phyloP scores from a whole-genome alignment of 805 yeast genomes.

The Kuraishia piskuri region DNA sequence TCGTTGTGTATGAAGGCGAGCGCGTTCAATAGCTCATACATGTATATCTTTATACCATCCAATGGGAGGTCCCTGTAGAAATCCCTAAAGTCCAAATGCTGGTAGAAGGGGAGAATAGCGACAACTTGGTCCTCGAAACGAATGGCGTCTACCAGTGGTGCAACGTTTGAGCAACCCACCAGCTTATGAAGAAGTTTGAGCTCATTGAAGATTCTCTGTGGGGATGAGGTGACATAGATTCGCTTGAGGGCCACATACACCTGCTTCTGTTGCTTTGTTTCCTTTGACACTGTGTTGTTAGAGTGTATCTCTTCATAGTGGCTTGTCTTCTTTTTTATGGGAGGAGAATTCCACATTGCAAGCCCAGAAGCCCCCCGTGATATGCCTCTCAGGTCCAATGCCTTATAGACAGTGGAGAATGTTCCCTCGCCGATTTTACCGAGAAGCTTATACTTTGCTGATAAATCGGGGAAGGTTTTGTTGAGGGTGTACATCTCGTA shows the following conservation, averaged over 20 bases:
- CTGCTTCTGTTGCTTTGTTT: conserved; percentile 24
- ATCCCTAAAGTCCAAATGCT: conserved; percentile 84
- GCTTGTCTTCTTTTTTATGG: conserved; percentile 14
- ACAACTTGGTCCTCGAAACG: conserved; percentile 87
- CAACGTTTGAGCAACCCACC: conserved; percentile 65
- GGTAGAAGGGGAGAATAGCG: conserved; percentile 86
- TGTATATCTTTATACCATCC: conserved; percentile 71
- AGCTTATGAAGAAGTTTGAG: conserved; percentile 64
- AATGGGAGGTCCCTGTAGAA: conserved; percentile 76
- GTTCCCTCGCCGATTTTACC: conserved; percentile 76
- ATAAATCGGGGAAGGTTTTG: conserved; percentile 21
- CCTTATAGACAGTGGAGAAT: conserved; percentile 66
- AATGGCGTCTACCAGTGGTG: conserved; percentile 83
- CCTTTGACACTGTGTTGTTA: background rate
- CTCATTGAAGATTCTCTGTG: conserved; percentile 84
- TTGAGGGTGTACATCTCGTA: conserved; percentile 24
- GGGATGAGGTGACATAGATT: conserved; percentile 92
- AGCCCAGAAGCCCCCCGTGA: conserved; percentile 14
- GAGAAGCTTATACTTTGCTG: conserved; percentile 26
- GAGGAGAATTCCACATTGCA: conserved; percentile 21
- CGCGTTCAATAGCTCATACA: conserved; percentile 72
- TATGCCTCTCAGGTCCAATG: conserved; percentile 26
- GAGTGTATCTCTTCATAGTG: conserved; percentile 15
- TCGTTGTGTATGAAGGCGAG: conserved; percentile 68
- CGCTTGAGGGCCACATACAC: conserved; percentile 77